Evolutionary conservation across 176 grass and related monocot species (phyloP).

Genomic region (Dendrocalamus sinicus): DNA sequence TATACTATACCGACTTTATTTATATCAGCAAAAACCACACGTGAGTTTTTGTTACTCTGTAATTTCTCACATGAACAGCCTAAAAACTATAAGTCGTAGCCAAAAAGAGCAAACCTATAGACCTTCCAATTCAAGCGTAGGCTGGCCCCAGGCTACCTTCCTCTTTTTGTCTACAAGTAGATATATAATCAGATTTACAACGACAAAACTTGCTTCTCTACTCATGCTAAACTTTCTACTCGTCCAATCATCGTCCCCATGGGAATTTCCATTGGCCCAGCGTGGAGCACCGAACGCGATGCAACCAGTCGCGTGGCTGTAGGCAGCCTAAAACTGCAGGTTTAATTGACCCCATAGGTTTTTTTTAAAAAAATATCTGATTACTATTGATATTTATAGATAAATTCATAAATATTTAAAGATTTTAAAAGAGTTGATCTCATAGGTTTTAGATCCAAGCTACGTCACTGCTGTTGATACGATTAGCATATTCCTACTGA

Average conservation of each 20-base stretch:
- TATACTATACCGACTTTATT: too few relatives aligned
- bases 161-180: background rate
- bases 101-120: background rate
- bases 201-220: slow-evolving; percentile 3
- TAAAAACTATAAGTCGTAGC: too few relatives aligned
- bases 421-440: too few relatives aligned
- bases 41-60: too few relatives aligned
- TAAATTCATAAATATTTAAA: too few relatives aligned
- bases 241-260: slow-evolving; percentile 31
- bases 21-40: too few relatives aligned
- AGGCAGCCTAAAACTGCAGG: too few relatives aligned
- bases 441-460: too few relatives aligned
- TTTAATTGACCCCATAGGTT: too few relatives aligned
- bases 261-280: slow-evolving; percentile 15
- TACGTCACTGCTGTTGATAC: slow-evolving; percentile 15
- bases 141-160: background rate
- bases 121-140: background rate
- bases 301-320: background rate
- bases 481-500: background rate
- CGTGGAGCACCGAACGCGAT: background rate
- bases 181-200: background rate
- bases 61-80: too few relatives aligned
- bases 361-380: too few relatives aligned
- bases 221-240: slow-evolving; percentile 8
- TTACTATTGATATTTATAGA: too few relatives aligned